A percentile compares a stretch with the other conserved stretches of the same genome.
phyloP scores from a whole-genome alignment of 139 green algal genomes.

The Closterium sp. region DNA sequence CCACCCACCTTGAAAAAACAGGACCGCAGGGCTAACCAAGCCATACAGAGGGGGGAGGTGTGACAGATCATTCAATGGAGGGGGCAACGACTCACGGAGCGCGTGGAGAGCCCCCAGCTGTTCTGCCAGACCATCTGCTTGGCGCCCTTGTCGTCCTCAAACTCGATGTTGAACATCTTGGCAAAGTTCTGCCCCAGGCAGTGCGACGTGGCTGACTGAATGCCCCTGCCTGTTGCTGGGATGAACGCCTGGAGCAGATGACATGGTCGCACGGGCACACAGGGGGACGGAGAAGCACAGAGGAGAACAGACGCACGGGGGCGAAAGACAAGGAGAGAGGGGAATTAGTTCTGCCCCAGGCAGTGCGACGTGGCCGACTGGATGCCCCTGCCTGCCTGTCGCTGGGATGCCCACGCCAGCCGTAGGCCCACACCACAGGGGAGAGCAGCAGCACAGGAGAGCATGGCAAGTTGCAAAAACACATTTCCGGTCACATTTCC shows the following conservation, averaged over 20 bases:
- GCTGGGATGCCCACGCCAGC: too few species aligned
- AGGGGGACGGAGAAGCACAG: too few species aligned
- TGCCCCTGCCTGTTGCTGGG: constrained; percentile 83
- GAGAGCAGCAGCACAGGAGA: too few species aligned
- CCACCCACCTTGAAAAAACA: too few species aligned
- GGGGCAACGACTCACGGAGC: constrained; percentile 52
- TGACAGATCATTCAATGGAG: too few species aligned
- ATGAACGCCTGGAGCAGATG: constrained; percentile 77
- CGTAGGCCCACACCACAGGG: too few species aligned
- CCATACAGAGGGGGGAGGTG: too few species aligned
- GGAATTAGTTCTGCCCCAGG: constrained; percentile 90
- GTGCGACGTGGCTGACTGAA: constrained; percentile 94
- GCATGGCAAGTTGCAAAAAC: too few species aligned
- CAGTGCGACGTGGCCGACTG: constrained; percentile 94
- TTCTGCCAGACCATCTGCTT: constrained; percentile 91
- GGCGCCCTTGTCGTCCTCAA: constrained; percentile 76
- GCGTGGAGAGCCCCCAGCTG: constrained; percentile 94
- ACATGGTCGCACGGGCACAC: too few species aligned
- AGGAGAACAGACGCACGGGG: not conserved
- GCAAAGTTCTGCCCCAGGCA: constrained; percentile 98
- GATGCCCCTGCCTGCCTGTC: constrained; percentile 83
- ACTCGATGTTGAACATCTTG: constrained; percentile 82
- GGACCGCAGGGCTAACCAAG: too few species aligned
- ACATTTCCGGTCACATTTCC: too few species aligned
- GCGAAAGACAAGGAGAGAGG: too few species aligned